A percentile compares a stretch with the other conserved stretches of the same genome.
phyloP scores from a whole-genome alignment of 2,329 filamentous ascomycete genomes.

The Alternaria gaisen region DNA sequence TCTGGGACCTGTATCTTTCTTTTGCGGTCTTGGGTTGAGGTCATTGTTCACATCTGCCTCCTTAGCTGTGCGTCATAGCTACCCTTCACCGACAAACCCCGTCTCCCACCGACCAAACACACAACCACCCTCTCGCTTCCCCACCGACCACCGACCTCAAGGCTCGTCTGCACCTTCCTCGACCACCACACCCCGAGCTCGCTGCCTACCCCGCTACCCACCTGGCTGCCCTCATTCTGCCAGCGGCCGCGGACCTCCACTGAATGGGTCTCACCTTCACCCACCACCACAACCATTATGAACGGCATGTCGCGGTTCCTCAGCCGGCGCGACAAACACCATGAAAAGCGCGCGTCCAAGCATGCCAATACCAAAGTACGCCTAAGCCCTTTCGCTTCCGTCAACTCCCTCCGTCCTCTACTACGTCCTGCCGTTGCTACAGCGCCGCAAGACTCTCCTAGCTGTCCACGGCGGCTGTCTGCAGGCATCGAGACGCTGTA shows the following conservation, averaged over 20 bases:
- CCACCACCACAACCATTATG: slow-evolving; percentile 50
- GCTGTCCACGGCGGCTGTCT: slow-evolving; percentile 21
- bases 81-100: slow-evolving; percentile 4
- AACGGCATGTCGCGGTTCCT: slow-evolving; percentile 71
- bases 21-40: slow-evolving; percentile 6
- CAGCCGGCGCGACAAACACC: slow-evolving; percentile 70
- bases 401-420: slow-evolving; percentile 23
- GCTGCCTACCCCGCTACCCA: slow-evolving; percentile 24
- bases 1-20: neutral
- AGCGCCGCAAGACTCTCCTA: slow-evolving; percentile 6
- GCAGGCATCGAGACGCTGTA: slow-evolving; percentile 32
- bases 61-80: slow-evolving; percentile 4
- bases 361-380: slow-evolving; percentile 46
- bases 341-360: slow-evolving; percentile 50
- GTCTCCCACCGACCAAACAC: neutral
- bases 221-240: slow-evolving; percentile 3
- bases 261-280: slow-evolving; percentile 29
- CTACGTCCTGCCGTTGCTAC: slow-evolving; percentile 22
- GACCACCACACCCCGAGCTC: slow-evolving; percentile 12
- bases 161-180: slow-evolving; percentile 21
- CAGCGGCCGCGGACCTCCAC: slow-evolving; percentile 16
- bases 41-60: slow-evolving; percentile 4
- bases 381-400: slow-evolving; percentile 26
- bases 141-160: slow-evolving; percentile 8
- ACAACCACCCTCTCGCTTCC: slow-evolving; percentile 11